Percentiles rank a stretch among this genome's conserved stretches.
Evolutionary conservation across 257 asterid species (phyloP).

Genomic region (Echium plantagineum): DNA sequence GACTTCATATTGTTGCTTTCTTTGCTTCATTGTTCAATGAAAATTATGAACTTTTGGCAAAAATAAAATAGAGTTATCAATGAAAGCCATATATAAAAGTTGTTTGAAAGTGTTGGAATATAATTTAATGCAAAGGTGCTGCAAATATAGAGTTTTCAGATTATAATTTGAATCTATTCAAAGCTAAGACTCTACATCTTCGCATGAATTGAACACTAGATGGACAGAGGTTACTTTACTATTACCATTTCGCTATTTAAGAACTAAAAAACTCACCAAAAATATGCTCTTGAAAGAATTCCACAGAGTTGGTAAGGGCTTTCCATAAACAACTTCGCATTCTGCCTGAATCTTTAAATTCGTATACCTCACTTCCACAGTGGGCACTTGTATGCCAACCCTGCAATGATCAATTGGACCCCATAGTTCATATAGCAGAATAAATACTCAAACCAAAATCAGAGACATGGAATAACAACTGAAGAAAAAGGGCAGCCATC

Average conservation of each 20-base stretch:
- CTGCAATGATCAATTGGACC: slow-evolving; percentile 16
- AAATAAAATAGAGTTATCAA: no score
- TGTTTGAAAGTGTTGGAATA: no score
- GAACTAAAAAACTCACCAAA: slow-evolving; percentile 20
- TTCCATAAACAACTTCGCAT: slow-evolving; percentile 59
- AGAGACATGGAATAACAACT: neutral
- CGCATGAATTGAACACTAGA: neutral
- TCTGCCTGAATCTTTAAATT: slow-evolving; percentile 46
- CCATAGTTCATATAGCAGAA: neutral
- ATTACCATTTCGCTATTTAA: neutral
- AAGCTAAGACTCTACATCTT: neutral
- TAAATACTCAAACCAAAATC: neutral
- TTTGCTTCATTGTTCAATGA: no score
- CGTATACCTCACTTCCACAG: slow-evolving; percentile 46
- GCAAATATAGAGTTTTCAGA: no score
- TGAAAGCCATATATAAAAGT: no score
- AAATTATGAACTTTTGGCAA: no score
- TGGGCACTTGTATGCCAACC: slow-evolving; percentile 49
- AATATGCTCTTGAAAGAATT: slow-evolving; percentile 45
- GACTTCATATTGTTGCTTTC: no score
- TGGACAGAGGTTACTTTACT: neutral
- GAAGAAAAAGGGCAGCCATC: neutral
- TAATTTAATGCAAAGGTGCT: no score
- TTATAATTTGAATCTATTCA: no score
- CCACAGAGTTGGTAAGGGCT: slow-evolving; percentile 72